Percentiles rank a stretch among this genome's conserved stretches.
These are phyloP conservation scores for Boletellus sp. DNA, from an alignment of 768 basidiomycete genomes.

Conservation along the genomic window DNA sequence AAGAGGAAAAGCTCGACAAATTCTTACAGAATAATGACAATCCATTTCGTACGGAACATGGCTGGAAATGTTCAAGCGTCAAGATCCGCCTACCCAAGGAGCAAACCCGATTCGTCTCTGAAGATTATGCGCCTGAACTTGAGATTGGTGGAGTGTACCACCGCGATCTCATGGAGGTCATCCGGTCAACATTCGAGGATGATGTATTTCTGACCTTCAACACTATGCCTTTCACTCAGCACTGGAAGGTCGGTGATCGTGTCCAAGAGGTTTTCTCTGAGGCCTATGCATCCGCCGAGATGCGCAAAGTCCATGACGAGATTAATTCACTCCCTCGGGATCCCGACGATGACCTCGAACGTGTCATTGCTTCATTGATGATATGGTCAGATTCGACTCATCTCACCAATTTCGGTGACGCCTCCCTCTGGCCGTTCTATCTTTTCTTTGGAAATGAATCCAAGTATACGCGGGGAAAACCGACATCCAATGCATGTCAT, in stretches of 20 bases:
- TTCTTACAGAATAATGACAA: neutral
- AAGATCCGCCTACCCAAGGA: constrained; percentile 5
- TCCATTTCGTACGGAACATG: neutral
- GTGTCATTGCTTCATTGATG: constrained; percentile 14
- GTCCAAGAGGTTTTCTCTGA: neutral
- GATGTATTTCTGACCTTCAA: neutral
- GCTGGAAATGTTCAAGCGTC: constrained; percentile 2
- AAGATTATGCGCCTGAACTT: neutral
- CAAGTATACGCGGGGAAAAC: constrained; percentile 7
- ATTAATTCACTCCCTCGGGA: neutral
- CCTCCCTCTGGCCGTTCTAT: constrained; percentile 27
- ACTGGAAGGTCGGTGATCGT: neutral
- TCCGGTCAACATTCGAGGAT: neutral
- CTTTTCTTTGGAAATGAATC: constrained; percentile 17
- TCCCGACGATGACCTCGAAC: neutral
- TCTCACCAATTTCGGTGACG: constrained; percentile 28
- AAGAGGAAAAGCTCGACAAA: neutral
- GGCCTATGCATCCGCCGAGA: neutral
- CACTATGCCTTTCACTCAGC: constrained; percentile 1
- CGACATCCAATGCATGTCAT: neutral
- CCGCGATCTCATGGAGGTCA: neutral
- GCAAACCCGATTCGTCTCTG: neutral
- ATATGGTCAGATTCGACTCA: constrained; percentile 33
- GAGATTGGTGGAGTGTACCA: neutral
- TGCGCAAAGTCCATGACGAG: neutral